Conservation (phyloP, 495 filamentous ascomycete genomes). For the Pseudoneurospora amorphoporcata region DNA sequence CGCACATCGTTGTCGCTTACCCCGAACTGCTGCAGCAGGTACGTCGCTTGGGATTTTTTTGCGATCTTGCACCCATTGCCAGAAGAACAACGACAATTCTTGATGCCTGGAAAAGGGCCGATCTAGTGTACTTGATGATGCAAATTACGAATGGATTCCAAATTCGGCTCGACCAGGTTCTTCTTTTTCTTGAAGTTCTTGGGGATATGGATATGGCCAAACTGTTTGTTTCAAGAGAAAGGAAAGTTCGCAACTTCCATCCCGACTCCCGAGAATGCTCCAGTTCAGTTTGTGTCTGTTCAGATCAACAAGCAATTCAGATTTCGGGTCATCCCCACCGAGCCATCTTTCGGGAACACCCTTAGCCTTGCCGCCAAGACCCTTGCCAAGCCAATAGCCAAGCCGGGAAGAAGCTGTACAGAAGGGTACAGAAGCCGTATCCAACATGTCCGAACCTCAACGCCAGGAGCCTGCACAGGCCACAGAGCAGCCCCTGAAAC, state of each 20-base stretch:
- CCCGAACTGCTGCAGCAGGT: neutral
- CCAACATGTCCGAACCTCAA: neutral
- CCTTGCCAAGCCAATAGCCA: neutral
- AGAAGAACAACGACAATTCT: neutral
- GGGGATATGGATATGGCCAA: neutral
- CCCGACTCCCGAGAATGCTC: neutral
- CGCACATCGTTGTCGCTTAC: neutral
- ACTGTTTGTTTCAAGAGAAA: neutral
- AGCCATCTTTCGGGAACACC: neutral
- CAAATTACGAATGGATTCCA: neutral
- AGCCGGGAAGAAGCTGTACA: neutral
- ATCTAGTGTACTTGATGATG: neutral
- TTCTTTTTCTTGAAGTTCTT: neutral
- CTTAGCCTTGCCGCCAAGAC: neutral
- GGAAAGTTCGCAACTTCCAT: neutral
- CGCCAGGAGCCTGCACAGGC: neutral
- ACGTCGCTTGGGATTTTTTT: neutral
- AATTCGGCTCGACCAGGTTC: neutral
- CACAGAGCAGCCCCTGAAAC: slow-evolving; percentile 20
- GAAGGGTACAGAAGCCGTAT: neutral
- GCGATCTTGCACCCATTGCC: neutral
- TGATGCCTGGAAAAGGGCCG: neutral
- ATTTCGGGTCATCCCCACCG: neutral
- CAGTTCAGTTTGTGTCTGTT: neutral
- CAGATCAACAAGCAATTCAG: neutral